These are phyloP conservation scores for Leccinum subfulvum DNA, from an alignment of 1,284 basidiomycete species.

Conservation along the genomic window DNA sequence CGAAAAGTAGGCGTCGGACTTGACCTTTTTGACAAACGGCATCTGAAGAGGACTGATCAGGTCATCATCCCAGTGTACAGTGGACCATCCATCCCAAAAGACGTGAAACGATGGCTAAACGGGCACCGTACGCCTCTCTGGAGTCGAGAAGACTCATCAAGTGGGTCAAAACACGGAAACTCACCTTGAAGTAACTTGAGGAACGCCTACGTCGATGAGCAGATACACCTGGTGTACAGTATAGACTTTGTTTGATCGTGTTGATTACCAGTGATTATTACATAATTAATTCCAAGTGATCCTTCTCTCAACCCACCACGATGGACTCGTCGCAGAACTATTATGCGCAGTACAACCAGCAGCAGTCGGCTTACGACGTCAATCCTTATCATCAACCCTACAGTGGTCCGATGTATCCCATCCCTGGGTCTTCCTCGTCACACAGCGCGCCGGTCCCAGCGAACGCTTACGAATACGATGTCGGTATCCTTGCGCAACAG, in stretches of 20 bases:
- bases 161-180: conserved; percentile 22
- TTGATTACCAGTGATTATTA: conserved; percentile 29
- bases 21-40: conserved; percentile 88
- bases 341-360: conserved; percentile 46
- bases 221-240: conserved; percentile 13
- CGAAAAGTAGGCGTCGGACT: conserved; percentile 93
- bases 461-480: conserved; percentile 88
- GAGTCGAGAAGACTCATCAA: conserved; percentile 2
- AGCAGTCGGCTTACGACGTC: conserved; percentile 55
- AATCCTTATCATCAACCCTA: conserved; percentile 80
- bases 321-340: conserved; percentile 34
- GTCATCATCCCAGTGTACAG: conserved; percentile 22
- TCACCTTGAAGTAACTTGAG: conserved; percentile 55
- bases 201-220: conserved; percentile 39
- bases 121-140: background rate
- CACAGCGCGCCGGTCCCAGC: conserved; percentile 79
- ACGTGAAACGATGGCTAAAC: conserved; percentile 5
- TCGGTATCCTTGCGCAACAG: conserved; percentile 82
- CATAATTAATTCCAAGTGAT: conserved; percentile 15
- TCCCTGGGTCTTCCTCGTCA: conserved; percentile 61
- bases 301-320: background rate
- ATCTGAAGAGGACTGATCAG: conserved; percentile 48
- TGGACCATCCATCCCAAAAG: conserved; percentile 29
- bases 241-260: conserved; percentile 27
- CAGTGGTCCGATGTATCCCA: conserved; percentile 68